A percentile compares a stretch with the other conserved stretches of the same genome.
Evolutionary conservation across 78 protist genomes (phyloP).

Genomic region (Cavenderia fasciculata): DNA sequence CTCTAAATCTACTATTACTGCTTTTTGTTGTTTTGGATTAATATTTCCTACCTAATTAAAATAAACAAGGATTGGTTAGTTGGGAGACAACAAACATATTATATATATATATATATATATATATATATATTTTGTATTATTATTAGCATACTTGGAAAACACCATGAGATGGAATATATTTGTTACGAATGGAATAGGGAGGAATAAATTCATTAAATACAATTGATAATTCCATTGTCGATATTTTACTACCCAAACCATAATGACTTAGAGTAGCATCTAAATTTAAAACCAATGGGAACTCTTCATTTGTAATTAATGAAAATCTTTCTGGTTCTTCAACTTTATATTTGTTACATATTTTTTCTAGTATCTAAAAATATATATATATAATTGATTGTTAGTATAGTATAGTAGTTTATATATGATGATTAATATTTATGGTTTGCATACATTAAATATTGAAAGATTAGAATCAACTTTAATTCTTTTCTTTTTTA

Average conservation of each 20-base stretch:
- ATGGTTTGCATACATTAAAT: not conserved
- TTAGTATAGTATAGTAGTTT: not conserved
- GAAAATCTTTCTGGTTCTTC: constrained; percentile 28
- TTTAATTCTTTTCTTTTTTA: constrained; percentile 65
- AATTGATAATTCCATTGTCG: constrained; percentile 23
- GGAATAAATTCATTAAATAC: constrained; percentile 59
- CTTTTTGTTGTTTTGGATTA: constrained; percentile 17
- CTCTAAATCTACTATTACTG: constrained; percentile 34
- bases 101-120: no score
- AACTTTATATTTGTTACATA: constrained; percentile 61
- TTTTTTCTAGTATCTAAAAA: constrained; percentile 3
- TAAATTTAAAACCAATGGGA: constrained; percentile 37
- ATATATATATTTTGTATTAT: no score
- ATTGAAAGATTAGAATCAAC: constrained; percentile 35
- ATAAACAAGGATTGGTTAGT: no score
- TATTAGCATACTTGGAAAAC: no score
- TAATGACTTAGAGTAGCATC: constrained; percentile 40
- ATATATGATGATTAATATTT: not conserved
- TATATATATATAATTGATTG: not conserved
- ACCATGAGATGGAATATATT: constrained; percentile 30
- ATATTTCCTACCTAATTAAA: constrained; percentile 43
- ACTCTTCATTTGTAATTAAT: constrained; percentile 42
- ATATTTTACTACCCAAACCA: constrained; percentile 38
- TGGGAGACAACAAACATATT: no score
- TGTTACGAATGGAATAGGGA: constrained; percentile 29